A percentile compares a stretch with the other conserved stretches of the same genome.
Evolutionary conservation across 2,329 filamentous ascomycete species (phyloP).

Genomic region (Xylaria sp.): DNA sequence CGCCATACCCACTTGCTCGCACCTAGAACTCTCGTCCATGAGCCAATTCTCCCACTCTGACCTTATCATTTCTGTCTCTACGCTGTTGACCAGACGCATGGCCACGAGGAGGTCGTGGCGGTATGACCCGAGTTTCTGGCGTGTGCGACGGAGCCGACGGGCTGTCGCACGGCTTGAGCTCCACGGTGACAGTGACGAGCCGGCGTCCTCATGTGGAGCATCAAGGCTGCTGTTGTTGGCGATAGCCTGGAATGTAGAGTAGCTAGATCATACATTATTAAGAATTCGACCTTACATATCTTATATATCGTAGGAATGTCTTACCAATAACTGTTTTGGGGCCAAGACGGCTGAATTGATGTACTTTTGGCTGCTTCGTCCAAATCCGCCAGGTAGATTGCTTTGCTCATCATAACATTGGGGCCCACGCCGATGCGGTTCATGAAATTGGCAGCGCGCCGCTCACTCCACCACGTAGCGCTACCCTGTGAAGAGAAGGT

Average conservation of each 20-base stretch:
- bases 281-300: background rate
- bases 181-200: slow-evolving; percentile 57
- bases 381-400: slow-evolving; percentile 85
- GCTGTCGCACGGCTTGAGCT: slow-evolving; percentile 65
- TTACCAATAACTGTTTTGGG: slow-evolving; percentile 63
- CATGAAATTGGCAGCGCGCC: slow-evolving; percentile 85
- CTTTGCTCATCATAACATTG: slow-evolving; percentile 82
- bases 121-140: slow-evolving; percentile 84
- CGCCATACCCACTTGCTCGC: slow-evolving; percentile 68
- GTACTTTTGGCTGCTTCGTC: slow-evolving; percentile 67
- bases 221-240: slow-evolving; percentile 69
- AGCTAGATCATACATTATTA: slow-evolving; percentile 55
- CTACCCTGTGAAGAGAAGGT: slow-evolving; percentile 79
- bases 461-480: slow-evolving; percentile 86
- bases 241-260: slow-evolving; percentile 70
- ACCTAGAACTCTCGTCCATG: slow-evolving; percentile 79
- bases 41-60: slow-evolving; percentile 97
- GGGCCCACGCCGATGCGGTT: slow-evolving; percentile 80
- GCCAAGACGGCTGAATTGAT: slow-evolving; percentile 51
- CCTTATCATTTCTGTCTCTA: slow-evolving; percentile 86
- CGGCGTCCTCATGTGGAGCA: slow-evolving; percentile 65
- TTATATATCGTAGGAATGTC: slow-evolving; percentile 35
- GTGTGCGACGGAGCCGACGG: slow-evolving; percentile 78
- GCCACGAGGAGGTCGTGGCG: slow-evolving; percentile 92
- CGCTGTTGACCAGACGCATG: slow-evolving; percentile 86